phyloP scores from a whole-genome alignment of 345 rosid species.

The Salix suchowensis region DNA sequence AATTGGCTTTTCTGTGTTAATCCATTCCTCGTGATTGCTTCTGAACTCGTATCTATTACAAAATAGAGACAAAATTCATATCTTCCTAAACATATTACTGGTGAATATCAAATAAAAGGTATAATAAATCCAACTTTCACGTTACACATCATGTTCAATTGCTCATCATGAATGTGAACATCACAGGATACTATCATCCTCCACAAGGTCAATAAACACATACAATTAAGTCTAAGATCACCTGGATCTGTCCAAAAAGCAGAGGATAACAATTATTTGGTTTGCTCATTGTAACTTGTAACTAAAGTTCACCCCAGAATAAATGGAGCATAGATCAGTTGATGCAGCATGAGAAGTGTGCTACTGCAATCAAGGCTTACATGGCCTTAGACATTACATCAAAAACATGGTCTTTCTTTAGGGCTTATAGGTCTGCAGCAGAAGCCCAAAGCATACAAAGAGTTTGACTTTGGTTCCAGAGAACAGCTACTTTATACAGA shows the following conservation, averaged over 20 bases:
- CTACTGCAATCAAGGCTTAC: too few species aligned
- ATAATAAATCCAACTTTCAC: neutral
- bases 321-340: too few species aligned
- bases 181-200: neutral
- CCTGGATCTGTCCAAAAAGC: neutral
- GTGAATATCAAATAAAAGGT: neutral
- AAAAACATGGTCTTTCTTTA: too few species aligned
- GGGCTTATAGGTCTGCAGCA: too few species aligned
- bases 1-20: conserved; percentile 58
- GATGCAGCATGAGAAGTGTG: too few species aligned
- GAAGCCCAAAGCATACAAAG: too few species aligned
- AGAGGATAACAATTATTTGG: conserved; percentile 2
- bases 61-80: conserved; percentile 4
- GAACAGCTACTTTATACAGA: too few species aligned
- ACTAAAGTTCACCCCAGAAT: neutral
- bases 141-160: neutral
- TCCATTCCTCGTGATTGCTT: conserved; percentile 66
- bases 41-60: conserved; percentile 73
- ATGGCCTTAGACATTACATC: too few species aligned
- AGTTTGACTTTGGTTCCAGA: too few species aligned
- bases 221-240: neutral
- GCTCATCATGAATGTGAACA: neutral
- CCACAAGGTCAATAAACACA: neutral
- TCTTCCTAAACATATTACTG: neutral
- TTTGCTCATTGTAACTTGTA: neutral